These are phyloP conservation scores for Lyophyllum decastes DNA, from an alignment of 768 basidiomycete genomes.

Conservation along the genomic window DNA sequence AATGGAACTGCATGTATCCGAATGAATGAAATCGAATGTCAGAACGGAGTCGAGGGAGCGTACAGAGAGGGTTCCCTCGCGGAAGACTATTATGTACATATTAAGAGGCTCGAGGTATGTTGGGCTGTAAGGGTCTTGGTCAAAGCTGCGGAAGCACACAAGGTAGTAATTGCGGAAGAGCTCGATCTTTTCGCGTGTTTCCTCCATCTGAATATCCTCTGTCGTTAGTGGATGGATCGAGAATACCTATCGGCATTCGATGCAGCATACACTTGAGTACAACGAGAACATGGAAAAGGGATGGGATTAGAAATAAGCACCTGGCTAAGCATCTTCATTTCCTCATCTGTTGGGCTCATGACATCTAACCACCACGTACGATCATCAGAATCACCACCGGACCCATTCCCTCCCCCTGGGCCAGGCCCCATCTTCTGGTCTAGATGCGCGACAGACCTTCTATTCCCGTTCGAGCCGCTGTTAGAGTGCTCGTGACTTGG, in stretches of 20 bases:
- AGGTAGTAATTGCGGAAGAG: conserved; percentile 98
- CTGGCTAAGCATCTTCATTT: conserved; percentile 97
- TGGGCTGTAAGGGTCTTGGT: conserved; percentile 96
- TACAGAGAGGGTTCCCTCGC: conserved; percentile 94
- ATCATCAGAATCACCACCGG: conserved; percentile 52
- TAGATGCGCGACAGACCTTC: neutral
- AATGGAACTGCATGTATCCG: conserved; percentile 74
- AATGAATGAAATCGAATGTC: neutral
- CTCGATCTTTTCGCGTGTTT: conserved; percentile 99
- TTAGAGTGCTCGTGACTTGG: neutral
- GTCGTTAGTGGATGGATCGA: conserved; percentile 96
- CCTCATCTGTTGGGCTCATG: conserved; percentile 91
- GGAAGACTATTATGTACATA: conserved; percentile 99
- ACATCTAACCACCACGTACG: conserved; percentile 99
- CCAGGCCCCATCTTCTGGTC: conserved; percentile 18
- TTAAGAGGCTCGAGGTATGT: conserved; percentile 97
- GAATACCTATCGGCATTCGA: conserved; percentile 66
- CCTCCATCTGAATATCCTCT: conserved; percentile 99
- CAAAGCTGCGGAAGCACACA: conserved; percentile 98
- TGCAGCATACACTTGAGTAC: neutral
- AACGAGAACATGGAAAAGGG: neutral
- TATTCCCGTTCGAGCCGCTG: neutral
- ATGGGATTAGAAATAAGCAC: conserved; percentile 37
- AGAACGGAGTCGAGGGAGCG: conserved; percentile 27
- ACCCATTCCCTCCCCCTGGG: conserved; percentile 4